Conservation (phyloP, 129 eudicot species). For the Pittosporum tobira region DNA sequence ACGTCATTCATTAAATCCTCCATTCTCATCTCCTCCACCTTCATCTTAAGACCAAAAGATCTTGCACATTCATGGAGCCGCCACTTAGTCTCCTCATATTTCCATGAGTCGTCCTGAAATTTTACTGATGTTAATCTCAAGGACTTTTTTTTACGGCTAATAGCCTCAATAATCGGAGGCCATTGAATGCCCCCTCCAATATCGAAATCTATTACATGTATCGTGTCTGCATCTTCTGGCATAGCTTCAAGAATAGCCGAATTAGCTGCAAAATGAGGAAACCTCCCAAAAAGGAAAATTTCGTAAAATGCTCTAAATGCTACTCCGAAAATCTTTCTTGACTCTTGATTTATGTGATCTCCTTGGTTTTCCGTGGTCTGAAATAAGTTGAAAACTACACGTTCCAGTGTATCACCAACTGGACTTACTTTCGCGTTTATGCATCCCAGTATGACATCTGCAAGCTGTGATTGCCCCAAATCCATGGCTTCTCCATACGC, state of each 20-base stretch:
- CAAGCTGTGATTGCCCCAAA: constrained; percentile 35
- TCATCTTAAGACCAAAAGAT: constrained; percentile 24
- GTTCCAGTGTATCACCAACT: constrained; percentile 41
- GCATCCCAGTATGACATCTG: constrained; percentile 27
- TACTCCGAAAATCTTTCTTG: constrained; percentile 28
- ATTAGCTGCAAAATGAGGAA: constrained; percentile 57
- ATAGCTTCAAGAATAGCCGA: constrained; percentile 48
- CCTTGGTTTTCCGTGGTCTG: constrained; percentile 29
- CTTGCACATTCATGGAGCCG: constrained; percentile 31
- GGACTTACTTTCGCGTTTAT: constrained; percentile 38
- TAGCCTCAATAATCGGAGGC: constrained; percentile 47
- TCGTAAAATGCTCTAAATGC: constrained; percentile 45
- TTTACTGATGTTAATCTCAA: constrained; percentile 39
- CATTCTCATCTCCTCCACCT: constrained; percentile 28
- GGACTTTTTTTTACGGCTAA: constrained; percentile 17
- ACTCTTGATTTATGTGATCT: constrained; percentile 34
- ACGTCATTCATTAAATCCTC: constrained; percentile 18
- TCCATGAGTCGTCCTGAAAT: constrained; percentile 19
- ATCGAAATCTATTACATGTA: constrained; percentile 54
- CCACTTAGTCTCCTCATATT: constrained; percentile 34
- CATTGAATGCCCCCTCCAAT: constrained; percentile 53
- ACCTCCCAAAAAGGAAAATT: constrained; percentile 40
- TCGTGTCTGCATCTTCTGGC: constrained; percentile 17
- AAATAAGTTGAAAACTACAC: constrained; percentile 35
- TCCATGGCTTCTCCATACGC: constrained; percentile 71